These are phyloP conservation scores for Termitomyces sp. DNA, from an alignment of 768 basidiomycete genomes.

Conservation along the genomic window DNA sequence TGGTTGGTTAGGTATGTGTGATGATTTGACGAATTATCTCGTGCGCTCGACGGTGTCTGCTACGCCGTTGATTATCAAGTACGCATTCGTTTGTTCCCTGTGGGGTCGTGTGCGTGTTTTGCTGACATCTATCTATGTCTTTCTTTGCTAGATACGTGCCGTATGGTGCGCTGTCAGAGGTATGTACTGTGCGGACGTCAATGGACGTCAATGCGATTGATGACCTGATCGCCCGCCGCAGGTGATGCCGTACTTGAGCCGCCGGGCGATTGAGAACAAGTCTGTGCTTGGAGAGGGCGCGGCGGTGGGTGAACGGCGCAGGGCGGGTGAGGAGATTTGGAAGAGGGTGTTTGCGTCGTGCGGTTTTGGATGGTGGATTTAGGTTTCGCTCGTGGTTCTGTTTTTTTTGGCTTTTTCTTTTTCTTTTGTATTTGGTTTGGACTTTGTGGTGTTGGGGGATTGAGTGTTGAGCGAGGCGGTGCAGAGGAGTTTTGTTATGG, in stretches of 20 bases:
- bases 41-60: slow-evolving; percentile 43
- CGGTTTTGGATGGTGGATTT: too few species aligned
- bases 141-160: slow-evolving; percentile 56
- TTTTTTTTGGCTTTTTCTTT: too few species aligned
- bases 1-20: slow-evolving; percentile 95
- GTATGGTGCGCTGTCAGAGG: slow-evolving; percentile 67
- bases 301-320: slow-evolving; percentile 53
- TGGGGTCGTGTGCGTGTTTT: too few species aligned
- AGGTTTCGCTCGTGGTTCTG: too few species aligned
- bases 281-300: slow-evolving; percentile 71
- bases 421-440: too few species aligned
- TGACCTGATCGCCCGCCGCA: too few species aligned
- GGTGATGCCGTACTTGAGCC: slow-evolving; percentile 87
- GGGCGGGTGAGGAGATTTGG: slow-evolving; percentile 51
- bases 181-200: too few species aligned
- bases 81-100: not conserved
- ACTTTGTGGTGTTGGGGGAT: too few species aligned
- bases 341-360: slow-evolving; percentile 28
- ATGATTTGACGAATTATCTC: slow-evolving; percentile 70
- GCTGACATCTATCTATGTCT: too few species aligned
- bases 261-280: slow-evolving; percentile 92
- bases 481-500: too few species aligned
- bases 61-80: slow-evolving; percentile 79
- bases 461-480: too few species aligned
- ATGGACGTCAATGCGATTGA: too few species aligned